Evolutionary conservation across 2,329 filamentous ascomycete genomes (phyloP).

Genomic region (Hypoxylon sp.): DNA sequence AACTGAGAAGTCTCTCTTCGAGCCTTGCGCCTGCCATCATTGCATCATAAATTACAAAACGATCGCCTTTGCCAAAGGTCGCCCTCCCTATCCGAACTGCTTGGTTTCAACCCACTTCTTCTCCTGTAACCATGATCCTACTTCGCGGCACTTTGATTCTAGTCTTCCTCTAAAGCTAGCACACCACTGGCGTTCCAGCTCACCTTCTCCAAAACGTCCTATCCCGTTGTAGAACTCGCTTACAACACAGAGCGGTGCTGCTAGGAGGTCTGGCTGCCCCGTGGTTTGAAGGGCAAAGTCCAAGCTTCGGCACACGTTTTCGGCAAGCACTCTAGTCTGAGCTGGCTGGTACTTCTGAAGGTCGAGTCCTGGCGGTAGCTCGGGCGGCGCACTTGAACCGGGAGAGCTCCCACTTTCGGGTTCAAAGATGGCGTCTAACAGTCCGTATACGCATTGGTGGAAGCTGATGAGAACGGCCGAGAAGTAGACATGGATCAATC

Average conservation of each 20-base stretch:
- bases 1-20: not conserved
- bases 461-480: conserved; percentile 66
- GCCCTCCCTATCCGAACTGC: conserved; percentile 43
- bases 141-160: conserved; percentile 40
- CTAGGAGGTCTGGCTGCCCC: conserved; percentile 49
- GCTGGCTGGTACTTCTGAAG: conserved; percentile 56
- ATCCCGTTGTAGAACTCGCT: conserved; percentile 47
- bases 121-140: conserved; percentile 44
- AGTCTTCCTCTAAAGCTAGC: conserved; percentile 42
- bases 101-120: conserved; percentile 47
- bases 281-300: conserved; percentile 61
- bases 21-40: conserved; percentile 6
- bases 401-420: conserved; percentile 56
- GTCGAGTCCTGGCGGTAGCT: conserved; percentile 57
- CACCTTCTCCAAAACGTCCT: conserved; percentile 41
- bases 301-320: conserved; percentile 63
- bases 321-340: conserved; percentile 60
- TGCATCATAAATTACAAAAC: conserved; percentile 18
- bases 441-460: conserved; percentile 60
- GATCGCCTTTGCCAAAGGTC: conserved; percentile 16
- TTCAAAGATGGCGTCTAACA: conserved; percentile 61
- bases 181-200: conserved; percentile 48
- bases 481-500: conserved; percentile 65
- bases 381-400: conserved; percentile 56
- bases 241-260: conserved; percentile 48